These are phyloP conservation scores for Phytophthora lateralis DNA, from an alignment of 352 stramenopile species.

Conservation along the genomic window DNA sequence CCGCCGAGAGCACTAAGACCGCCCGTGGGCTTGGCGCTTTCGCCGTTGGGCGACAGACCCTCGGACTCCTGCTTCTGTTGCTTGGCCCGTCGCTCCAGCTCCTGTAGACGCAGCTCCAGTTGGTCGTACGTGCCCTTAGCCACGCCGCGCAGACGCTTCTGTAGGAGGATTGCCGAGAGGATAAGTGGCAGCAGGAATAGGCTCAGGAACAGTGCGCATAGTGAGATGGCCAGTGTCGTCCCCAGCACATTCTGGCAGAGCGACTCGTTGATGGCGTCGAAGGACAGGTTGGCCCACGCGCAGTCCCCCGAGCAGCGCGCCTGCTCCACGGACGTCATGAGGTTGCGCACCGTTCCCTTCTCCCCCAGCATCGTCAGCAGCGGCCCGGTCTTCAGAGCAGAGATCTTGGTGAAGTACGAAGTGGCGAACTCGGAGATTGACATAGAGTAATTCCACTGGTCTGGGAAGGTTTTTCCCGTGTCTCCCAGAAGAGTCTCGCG, in stretches of 20 bases:
- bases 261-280: conserved; percentile 75
- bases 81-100: conserved; percentile 68
- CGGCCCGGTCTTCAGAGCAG: conserved; percentile 45
- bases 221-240: conserved; percentile 77
- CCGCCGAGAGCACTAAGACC: conserved; percentile 30
- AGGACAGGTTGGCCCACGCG: conserved; percentile 83
- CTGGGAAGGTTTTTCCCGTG: conserved; percentile 62
- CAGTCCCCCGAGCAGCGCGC: conserved; percentile 79
- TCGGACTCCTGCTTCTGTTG: conserved; percentile 36
- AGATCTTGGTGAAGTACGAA: conserved; percentile 60
- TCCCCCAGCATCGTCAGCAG: conserved; percentile 47
- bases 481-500: conserved; percentile 74
- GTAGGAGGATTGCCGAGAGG: conserved; percentile 66
- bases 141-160: conserved; percentile 78
- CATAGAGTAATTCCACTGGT: conserved; percentile 63
- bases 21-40: conserved; percentile 3
- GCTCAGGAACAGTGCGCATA: conserved; percentile 78
- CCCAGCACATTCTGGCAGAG: conserved; percentile 79
- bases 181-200: conserved; percentile 81
- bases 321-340: conserved; percentile 67
- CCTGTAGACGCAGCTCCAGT: conserved; percentile 69
- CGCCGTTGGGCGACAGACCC: conserved; percentile 15
- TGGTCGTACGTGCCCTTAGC: conserved; percentile 85
- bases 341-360: conserved; percentile 46
- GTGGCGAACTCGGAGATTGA: conserved; percentile 70